Evolutionary conservation across 129 eudicot genomes (phyloP), one percentile per base, ranked within the genome.

Genomic region (Ambrosia trifida): DNA sequence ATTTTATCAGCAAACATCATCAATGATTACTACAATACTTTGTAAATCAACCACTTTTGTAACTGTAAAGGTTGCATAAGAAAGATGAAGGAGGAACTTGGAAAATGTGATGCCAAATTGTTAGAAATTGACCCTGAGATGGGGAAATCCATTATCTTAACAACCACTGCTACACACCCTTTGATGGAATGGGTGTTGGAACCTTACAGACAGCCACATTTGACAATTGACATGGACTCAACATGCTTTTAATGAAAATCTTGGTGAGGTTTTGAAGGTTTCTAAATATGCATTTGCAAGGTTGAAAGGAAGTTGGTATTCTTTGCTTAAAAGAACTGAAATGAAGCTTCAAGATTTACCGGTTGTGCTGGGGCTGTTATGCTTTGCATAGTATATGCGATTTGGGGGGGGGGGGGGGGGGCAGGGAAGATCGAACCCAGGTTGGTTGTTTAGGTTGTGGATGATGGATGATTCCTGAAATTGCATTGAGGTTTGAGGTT

Each of bases 221-320:
- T 86, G 74, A n/a, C n/a, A n/a, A n/a, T n/a, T n/a, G n/a, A 89
- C 96, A 9, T 89, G 96, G 96, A 84, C 92, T 8, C 92, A 86
- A 69, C 96, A 89, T 38, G 90, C 90, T 40, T 89, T 89, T 49
- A 86, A 89, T 51, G 96, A 89, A 74, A 86, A 89, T 63, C 82
- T 86, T 18, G 88, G 87, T 44, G 96, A 79, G 35, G 47, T 86
- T 68, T 79, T 80, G 20, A 76, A 68, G 74, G 77, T 82, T 1
- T 74, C 92, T 0, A 89, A 77, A 56, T 89, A 82, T n/a, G n/a
- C n/a, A n/a, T n/a, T n/a, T n/a, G n/a, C n/a, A n/a, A n/a, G n/a
- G n/a, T n/a, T n/a, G 83, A 89, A 89, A 69, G 85, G 96, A 57
- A 82, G 96, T 63, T 89, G 96, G 96, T 66, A 83, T 69, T 89